Evolutionary conservation across 1,284 basidiomycete species (phyloP), one percentile per base, ranked within the genome.

Genomic region (Exsudoporus floridanus): DNA sequence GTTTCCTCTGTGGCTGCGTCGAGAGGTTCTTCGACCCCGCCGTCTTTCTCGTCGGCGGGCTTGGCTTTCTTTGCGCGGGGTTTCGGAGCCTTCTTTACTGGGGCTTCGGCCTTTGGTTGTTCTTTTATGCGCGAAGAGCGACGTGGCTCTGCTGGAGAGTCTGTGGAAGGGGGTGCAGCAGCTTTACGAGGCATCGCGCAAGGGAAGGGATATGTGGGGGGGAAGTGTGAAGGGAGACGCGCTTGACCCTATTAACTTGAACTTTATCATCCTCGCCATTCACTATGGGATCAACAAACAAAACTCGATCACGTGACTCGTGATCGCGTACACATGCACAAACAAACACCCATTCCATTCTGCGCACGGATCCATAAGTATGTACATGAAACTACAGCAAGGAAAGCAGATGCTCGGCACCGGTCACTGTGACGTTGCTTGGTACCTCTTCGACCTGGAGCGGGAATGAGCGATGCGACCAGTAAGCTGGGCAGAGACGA

Each of bases 41-140:
- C 61, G 6, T 61, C 69, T 30, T 58, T 64, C 65, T 86, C 65
- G 21, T 66, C 67, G 42, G 54, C 60, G 57, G 69, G 56, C 36
- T 71, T 71, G 31, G 12, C 57, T 47, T 71, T 88, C 74, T 82
- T 85, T 27, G 75, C 67, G 56, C 82, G 76, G 38, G 83, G 81
- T 70, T 88, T 88, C 12, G 80, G 74, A 18, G 81, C 71, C 65
- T 83, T 86, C 77, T 85, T 86, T 36, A 71, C 64, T 2, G 60
- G 60, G 2, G 18, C 36, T 42, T 77, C 82, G 9, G 72, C 63
- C 69, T 83, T 86, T 48, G 84, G 84, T 55, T 79, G 77, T 19
- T 83, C 84, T 69, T 88, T 87, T 73, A 89, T 87, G 60, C 86
- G 82, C 31, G 80, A 73, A 10, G 85, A 87, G 69, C 87, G 86